Percentiles rank a stretch among this genome's conserved stretches.
phyloP scores from a whole-genome alignment of 139 green algal species.

The Picochlorum sp. region DNA sequence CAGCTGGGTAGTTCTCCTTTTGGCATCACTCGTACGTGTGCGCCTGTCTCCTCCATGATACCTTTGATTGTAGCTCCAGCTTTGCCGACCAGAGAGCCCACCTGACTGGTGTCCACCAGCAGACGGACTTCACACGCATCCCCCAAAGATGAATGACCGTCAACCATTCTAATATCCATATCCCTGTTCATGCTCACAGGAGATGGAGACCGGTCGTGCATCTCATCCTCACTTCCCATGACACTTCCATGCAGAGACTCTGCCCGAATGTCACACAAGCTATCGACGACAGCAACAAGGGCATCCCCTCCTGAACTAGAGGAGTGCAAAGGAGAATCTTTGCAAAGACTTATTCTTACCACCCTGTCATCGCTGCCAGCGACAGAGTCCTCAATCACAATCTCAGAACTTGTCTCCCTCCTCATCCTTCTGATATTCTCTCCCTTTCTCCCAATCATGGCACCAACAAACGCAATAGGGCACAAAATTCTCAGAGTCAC shows the following conservation, averaged over 20 bases:
- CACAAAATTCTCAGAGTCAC: slow-evolving; percentile 22
- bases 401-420: slow-evolving; percentile 4
- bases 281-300: slow-evolving; percentile 7
- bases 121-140: slow-evolving; percentile 2
- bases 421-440: slow-evolving; percentile 22
- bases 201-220: background rate
- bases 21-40: slow-evolving; percentile 13
- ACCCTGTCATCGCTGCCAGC: slow-evolving; percentile 26
- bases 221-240: background rate
- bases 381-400: slow-evolving; percentile 23
- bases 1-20: slow-evolving; percentile 22
- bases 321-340: background rate
- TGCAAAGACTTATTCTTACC: slow-evolving; percentile 13
- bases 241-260: background rate
- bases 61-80: slow-evolving; percentile 19
- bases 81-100: slow-evolving; percentile 22
- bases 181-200: background rate
- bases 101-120: slow-evolving; percentile 10
- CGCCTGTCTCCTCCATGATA: slow-evolving; percentile 4
- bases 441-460: slow-evolving; percentile 28
- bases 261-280: background rate
- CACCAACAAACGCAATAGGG: slow-evolving; percentile 9
- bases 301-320: slow-evolving; percentile 9
- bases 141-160: background rate
- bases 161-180: background rate